Base-by-base conservation (phyloP, 2,329 filamentous ascomycete genomes). In the Trichophyton equinum region DNA sequence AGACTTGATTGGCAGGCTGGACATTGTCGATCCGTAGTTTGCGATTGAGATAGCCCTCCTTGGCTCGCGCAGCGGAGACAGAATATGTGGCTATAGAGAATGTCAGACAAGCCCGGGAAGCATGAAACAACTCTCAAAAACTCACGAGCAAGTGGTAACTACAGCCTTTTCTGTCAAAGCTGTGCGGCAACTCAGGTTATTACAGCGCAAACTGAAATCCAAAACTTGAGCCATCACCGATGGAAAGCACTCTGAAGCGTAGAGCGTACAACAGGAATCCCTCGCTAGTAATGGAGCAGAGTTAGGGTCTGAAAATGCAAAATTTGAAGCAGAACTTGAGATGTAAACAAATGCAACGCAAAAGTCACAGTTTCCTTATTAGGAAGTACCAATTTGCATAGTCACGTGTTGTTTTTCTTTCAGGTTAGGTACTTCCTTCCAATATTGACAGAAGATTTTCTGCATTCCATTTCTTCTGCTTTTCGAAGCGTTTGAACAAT, bases 111-210 rank as follows among this genome's bases (percentile, higher is more conserved):
- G 1, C 33, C 11, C 33, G 33, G 33, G 2, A 38, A 13, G 33
- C 33, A 38, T 38, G 33, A 38, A 9, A 38, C 3, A 2, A 9
- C 11, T 38, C 8, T 13, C 11, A 13, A 38, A 38, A 13, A 2
- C 77, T 66, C 71, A 88, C 89, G 87, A 90, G 82, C 91, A 97
- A 13, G 88, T 94, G 3, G 91, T 96, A 38, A 96, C 89, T 1
- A 96, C 80, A 9, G 90, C 91, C 64, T 81, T 80, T 46, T 88
- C 84, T 38, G 77, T 79, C 38, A 96, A 79, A 65, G 85, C 82
- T 46, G 77, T 77, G 55, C 89, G 82, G 69, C 92, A 96, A 63
- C 85, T 87, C 40, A 91, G 78, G 30, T 84, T 82, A 71, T 96
- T 96, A 77, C 92, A 96, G 40, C 83, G 82, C 25, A 96, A 76